phyloP scores from a whole-genome alignment of 495 filamentous ascomycete genomes.

The Penicillium diatomitis region DNA sequence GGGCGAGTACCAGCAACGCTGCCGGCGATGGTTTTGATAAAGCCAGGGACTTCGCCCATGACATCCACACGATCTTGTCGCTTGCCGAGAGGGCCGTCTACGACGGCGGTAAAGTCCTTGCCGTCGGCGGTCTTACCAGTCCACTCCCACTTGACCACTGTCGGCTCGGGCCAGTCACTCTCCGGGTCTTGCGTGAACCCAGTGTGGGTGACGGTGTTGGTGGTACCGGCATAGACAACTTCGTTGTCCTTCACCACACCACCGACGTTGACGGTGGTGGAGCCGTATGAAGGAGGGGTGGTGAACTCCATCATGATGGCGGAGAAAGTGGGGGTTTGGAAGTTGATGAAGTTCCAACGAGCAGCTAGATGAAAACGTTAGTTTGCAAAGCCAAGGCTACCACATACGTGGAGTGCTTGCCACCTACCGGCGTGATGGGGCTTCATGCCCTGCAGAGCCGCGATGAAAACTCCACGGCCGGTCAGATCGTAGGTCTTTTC shows the following conservation, averaged over 20 bases:
- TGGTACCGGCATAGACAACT: constrained; percentile 62
- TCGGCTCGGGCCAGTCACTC: constrained; percentile 85
- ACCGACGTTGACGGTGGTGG: constrained; percentile 76
- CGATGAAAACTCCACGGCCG: constrained; percentile 66
- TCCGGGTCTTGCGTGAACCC: constrained; percentile 58
- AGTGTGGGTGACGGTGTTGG: constrained; percentile 55
- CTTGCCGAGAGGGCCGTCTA: constrained; percentile 61
- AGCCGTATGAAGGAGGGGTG: constrained; percentile 90
- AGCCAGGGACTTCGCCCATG: constrained; percentile 90
- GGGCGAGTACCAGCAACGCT: constrained; percentile 83
- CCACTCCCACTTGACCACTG: constrained; percentile 67
- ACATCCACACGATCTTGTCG: constrained; percentile 82
- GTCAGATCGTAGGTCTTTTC: constrained; percentile 74
- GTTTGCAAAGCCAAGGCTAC: not conserved
- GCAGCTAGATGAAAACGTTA: constrained; percentile 45
- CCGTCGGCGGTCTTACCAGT: constrained; percentile 68
- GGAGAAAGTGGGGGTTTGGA: constrained; percentile 78
- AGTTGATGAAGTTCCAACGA: constrained; percentile 88
- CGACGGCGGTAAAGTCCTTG: constrained; percentile 53
- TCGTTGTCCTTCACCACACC: constrained; percentile 72
- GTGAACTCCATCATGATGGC: constrained; percentile 94
- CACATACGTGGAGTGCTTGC: too few species aligned
- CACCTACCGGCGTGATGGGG: constrained; percentile 78
- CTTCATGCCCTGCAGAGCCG: constrained; percentile 96
- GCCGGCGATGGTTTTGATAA: constrained; percentile 87